Conservation (phyloP, 225 moss, liverwort and hornwort genomes). For the Neckera pumila region DNA sequence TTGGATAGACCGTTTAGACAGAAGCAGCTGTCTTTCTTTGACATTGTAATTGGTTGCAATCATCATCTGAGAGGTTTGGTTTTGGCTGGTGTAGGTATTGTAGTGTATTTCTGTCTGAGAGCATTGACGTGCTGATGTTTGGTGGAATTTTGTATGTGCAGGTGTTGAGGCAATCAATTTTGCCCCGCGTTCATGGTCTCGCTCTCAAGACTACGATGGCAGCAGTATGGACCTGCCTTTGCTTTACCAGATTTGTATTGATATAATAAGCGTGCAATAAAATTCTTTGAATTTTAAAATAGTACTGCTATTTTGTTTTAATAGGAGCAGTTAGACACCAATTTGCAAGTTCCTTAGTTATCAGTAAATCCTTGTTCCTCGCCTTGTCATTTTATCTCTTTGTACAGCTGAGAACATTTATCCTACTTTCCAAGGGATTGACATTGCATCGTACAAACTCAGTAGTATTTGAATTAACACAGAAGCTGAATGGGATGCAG, state of each 20-base stretch:
- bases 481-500: constrained; percentile 34
- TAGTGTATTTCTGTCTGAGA: neutral
- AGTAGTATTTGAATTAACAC: neutral
- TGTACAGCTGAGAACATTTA: neutral
- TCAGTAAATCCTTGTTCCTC: neutral
- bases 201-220: constrained; percentile 96
- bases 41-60: neutral
- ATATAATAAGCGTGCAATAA: neutral
- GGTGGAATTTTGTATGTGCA: constrained; percentile 14
- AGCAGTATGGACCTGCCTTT: constrained; percentile 46
- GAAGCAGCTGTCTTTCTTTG: neutral
- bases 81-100: neutral
- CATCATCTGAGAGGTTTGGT: neutral
- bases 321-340: neutral
- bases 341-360: neutral
- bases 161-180: constrained; percentile 80
- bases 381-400: neutral
- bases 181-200: constrained; percentile 84
- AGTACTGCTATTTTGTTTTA: neutral
- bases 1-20: neutral
- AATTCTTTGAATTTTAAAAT: neutral
- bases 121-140: neutral
- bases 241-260: neutral
- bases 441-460: neutral
- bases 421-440: neutral